Evolutionary conservation across 2,329 filamentous ascomycete genomes (phyloP).

Genomic region (Albophoma yamanashiensis): DNA sequence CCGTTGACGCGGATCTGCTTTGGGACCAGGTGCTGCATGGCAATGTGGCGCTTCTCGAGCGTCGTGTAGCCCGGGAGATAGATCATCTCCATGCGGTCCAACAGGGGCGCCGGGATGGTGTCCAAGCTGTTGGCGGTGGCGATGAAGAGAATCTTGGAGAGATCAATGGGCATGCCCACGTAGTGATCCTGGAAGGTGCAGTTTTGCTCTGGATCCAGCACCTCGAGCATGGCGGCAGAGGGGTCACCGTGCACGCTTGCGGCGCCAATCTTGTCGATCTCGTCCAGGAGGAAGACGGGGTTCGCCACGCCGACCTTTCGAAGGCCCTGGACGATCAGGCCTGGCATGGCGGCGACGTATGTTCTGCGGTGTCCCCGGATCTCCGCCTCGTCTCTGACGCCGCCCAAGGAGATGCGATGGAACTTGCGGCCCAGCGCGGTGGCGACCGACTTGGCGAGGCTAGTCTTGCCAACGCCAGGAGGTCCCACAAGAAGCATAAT

Average conservation of each 20-base stretch:
- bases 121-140: slow-evolving; percentile 92
- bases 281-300: slow-evolving; percentile 88
- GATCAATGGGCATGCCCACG: slow-evolving; percentile 86
- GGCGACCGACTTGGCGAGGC: slow-evolving; percentile 84
- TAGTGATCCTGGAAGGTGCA: slow-evolving; percentile 93
- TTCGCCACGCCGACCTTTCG: slow-evolving; percentile 95
- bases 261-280: slow-evolving; percentile 93
- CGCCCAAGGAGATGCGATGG: slow-evolving; percentile 90
- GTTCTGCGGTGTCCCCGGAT: slow-evolving; percentile 91
- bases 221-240: slow-evolving; percentile 94
- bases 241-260: slow-evolving; percentile 92
- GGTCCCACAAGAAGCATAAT: slow-evolving; percentile 90
- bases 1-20: slow-evolving; percentile 93
- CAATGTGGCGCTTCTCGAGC: slow-evolving; percentile 92
- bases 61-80: slow-evolving; percentile 91
- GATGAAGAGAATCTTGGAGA: slow-evolving; percentile 95
- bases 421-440: slow-evolving; percentile 90
- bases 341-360: slow-evolving; percentile 98
- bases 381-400: slow-evolving; percentile 92
- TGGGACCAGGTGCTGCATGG: slow-evolving; percentile 82
- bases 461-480: slow-evolving; percentile 93
- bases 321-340: slow-evolving; percentile 82
- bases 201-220: slow-evolving; percentile 95
- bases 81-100: slow-evolving; percentile 97
- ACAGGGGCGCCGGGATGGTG: slow-evolving; percentile 84